Percentiles rank a stretch among this genome's conserved stretches.
phyloP scores from a whole-genome alignment of 2,329 filamentous ascomycete genomes.

The Alternaria panax region DNA sequence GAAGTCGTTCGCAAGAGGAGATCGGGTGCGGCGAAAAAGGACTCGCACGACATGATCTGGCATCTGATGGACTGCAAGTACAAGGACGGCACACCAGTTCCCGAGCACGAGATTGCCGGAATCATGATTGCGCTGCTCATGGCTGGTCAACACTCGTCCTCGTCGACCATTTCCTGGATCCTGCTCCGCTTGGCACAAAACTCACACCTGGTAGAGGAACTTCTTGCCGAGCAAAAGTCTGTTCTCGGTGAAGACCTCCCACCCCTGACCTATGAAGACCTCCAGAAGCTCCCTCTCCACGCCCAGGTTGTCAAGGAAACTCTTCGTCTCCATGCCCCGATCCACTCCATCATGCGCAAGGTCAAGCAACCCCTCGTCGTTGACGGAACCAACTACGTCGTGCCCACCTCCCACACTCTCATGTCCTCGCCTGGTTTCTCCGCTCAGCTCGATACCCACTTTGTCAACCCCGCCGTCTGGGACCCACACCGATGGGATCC shows the following conservation, averaged over 20 bases:
- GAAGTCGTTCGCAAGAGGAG: conserved; percentile 80
- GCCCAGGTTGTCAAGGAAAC: conserved; percentile 89
- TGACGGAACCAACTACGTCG: conserved; percentile 80
- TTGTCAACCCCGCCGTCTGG: conserved; percentile 83
- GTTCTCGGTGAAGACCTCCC: conserved; percentile 78
- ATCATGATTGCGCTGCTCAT: conserved; percentile 95
- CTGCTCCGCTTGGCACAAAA: conserved; percentile 79
- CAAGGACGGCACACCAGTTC: conserved; percentile 80
- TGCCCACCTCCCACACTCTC: conserved; percentile 81
- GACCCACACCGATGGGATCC: conserved; percentile 90
- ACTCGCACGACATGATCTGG: conserved; percentile 81
- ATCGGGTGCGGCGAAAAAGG: conserved; percentile 57
- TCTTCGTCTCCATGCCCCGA: conserved; percentile 86
- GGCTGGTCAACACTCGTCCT: conserved; percentile 90
- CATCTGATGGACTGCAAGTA: conserved; percentile 86
- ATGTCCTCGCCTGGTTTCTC: conserved; percentile 87
- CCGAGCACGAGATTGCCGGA: conserved; percentile 84
- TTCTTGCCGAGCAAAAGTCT: conserved; percentile 81
- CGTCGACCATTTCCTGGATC: conserved; percentile 85
- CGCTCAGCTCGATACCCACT: conserved; percentile 73
- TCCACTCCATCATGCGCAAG: conserved; percentile 92
- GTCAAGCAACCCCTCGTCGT: conserved; percentile 89
- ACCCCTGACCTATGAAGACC: conserved; percentile 76
- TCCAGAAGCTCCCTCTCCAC: conserved; percentile 81
- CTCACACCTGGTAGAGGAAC: conserved; percentile 79